Evolutionary conservation across 805 yeast genomes (phyloP), one percentile per base, ranked within the genome.

Genomic region (Ogataea degrootiae): DNA sequence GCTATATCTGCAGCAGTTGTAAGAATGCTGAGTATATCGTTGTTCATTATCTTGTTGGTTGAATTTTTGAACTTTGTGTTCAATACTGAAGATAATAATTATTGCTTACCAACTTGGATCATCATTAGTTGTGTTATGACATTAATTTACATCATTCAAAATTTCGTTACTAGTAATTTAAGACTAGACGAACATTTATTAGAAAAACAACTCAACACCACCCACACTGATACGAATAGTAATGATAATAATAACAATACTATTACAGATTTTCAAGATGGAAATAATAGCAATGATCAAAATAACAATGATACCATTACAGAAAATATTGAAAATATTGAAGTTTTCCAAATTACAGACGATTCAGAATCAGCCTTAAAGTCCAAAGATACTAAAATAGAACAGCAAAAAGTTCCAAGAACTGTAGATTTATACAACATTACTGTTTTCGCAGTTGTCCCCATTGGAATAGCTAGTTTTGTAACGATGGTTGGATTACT

Each of bases 371-470:
- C 5, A 16, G n/a, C 36, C 4, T 7, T 15, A n/a, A 31, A 47
- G 43, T 69, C 6, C 61, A 41, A 16, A 14, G 26, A 48, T 37
- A 51, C 46, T 38, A 50, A 43, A 12, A 37, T 39, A 17, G 39
- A 37, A 9, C 35, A 41, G 47, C 41, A 51, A 70, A 56, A 69
- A 63, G 54, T 67, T 66, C 75, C 80, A 37, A 74, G 96, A 46
- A 83, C 90, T 34, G 87, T 91, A 50, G 96, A 92, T 63, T 73
- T 91, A 46, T 88, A 89, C 65, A 87, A 86, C 56, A 87, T 94
- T 43, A 89, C 87, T 0, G 97, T 92, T 2, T 92, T 88, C 69
- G 97, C 98, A 2, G 99, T 92, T 37, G 97, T 92, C n/a, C 99
- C 99, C 0, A 89, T 92, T 16, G 98, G 99, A 0, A 60, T 92